Evolutionary conservation across 73 alveolate species (phyloP).

Genomic region (Effrenium voratum): DNA sequence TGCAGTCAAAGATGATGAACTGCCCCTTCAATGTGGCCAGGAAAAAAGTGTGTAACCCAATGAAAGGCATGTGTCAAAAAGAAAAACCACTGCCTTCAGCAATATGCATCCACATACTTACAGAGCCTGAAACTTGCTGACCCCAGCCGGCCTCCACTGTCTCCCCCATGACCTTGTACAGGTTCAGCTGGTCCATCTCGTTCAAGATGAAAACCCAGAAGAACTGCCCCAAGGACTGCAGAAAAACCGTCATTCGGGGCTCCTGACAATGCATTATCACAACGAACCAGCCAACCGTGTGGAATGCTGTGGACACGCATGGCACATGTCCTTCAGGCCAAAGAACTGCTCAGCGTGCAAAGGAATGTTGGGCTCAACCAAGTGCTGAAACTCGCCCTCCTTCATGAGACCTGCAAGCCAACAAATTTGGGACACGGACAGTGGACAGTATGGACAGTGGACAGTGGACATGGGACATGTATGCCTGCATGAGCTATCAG

Average conservation of each 20-base stretch:
- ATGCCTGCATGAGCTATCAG: no score
- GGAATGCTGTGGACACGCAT: no score
- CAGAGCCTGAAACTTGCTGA: not conserved
- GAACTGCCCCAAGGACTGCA: not conserved
- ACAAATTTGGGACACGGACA: no score
- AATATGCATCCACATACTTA: not conserved
- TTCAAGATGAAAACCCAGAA: not conserved
- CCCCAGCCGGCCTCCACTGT: not conserved
- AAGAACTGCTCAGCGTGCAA: not conserved
- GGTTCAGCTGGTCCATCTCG: not conserved
- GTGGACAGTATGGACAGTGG: no score
- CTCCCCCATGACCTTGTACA: slow-evolving; percentile 30
- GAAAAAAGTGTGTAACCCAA: no score
- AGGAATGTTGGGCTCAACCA: not conserved
- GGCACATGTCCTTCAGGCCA: not conserved
- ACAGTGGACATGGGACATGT: no score
- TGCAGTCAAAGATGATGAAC: not conserved
- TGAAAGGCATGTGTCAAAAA: not conserved
- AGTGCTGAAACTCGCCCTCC: no score
- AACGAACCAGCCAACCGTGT: not conserved
- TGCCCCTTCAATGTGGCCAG: no score
- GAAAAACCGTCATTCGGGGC: not conserved
- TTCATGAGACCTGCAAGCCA: not conserved
- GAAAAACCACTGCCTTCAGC: not conserved
- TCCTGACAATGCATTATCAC: not conserved